Evolutionary conservation across 495 filamentous ascomycete genomes (phyloP).

Genomic region (Aspergillus homomorphus): DNA sequence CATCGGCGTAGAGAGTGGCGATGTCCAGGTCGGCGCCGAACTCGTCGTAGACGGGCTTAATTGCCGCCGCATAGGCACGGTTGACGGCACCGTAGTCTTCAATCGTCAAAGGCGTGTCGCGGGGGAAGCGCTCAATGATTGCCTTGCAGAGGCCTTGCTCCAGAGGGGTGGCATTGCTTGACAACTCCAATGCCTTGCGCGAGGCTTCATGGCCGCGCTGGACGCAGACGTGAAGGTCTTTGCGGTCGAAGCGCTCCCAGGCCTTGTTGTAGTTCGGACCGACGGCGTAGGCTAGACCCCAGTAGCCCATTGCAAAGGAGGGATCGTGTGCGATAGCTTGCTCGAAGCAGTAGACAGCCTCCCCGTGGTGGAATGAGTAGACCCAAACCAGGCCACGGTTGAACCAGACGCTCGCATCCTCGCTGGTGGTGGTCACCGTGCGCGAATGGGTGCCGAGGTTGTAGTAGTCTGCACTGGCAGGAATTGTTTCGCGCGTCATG

Average conservation of each 20-base stretch:
- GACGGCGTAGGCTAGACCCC: slow-evolving; percentile 62
- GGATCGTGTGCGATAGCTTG: slow-evolving; percentile 51
- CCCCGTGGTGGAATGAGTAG: slow-evolving; percentile 66
- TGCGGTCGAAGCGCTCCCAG: slow-evolving; percentile 61
- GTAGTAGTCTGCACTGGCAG: slow-evolving; percentile 39
- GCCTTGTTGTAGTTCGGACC: slow-evolving; percentile 76
- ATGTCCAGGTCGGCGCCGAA: slow-evolving; percentile 55
- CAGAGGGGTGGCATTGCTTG: slow-evolving; percentile 28
- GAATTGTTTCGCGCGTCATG: no score
- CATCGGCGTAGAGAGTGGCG: slow-evolving; percentile 56
- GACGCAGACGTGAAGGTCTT: slow-evolving; percentile 50
- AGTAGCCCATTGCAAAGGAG: slow-evolving; percentile 59
- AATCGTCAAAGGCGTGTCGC: slow-evolving; percentile 23
- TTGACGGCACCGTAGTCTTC: slow-evolving; percentile 46
- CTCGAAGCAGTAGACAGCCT: slow-evolving; percentile 51
- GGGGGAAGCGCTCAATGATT: slow-evolving; percentile 53
- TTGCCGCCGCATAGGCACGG: slow-evolving; percentile 53
- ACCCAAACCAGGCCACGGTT: slow-evolving; percentile 60
- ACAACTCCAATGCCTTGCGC: slow-evolving; percentile 36
- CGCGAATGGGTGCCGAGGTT: slow-evolving; percentile 55
- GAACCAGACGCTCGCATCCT: slow-evolving; percentile 56
- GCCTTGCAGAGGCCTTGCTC: slow-evolving; percentile 60
- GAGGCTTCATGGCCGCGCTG: slow-evolving; percentile 43
- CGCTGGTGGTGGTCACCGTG: slow-evolving; percentile 40
- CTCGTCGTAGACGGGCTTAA: slow-evolving; percentile 49